These are phyloP conservation scores for Pelargonium fulgidum DNA, from an alignment of 441 rosid species.

Conservation along the genomic window DNA sequence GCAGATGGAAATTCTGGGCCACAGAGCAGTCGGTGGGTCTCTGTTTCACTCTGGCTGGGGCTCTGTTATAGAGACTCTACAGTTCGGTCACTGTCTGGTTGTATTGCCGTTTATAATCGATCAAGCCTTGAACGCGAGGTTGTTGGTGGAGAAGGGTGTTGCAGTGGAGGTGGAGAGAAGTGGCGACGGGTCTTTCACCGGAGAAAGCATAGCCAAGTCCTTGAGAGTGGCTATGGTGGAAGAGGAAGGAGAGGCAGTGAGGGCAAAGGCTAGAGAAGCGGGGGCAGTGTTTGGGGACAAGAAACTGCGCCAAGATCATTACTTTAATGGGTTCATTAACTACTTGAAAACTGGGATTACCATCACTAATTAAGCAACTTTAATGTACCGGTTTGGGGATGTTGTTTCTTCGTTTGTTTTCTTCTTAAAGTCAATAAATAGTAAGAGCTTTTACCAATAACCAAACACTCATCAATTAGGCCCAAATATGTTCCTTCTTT, in stretches of 20 bases:
- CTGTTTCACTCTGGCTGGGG: constrained; percentile 33
- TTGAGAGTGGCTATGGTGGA: constrained; percentile 23
- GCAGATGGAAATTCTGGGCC: constrained; percentile 24
- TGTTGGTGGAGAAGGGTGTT: constrained; percentile 21
- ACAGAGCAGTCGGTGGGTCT: constrained; percentile 27
- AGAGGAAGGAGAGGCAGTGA: constrained; percentile 17
- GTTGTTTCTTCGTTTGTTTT: no score
- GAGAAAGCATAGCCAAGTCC: constrained; percentile 13
- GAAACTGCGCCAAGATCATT: constrained; percentile 16
- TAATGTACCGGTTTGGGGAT: no score
- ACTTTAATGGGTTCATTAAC: constrained; percentile 16
- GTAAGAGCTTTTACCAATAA: no score
- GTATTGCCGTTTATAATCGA: constrained; percentile 21
- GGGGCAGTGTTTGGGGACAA: constrained; percentile 12
- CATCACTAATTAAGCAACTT: no score
- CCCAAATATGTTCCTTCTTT: no score
- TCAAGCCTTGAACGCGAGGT: constrained; percentile 27
- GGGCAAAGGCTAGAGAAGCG: constrained; percentile 21
- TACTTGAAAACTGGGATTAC: constrained; percentile 6
- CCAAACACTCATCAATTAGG: no score
- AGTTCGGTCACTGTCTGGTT: constrained; percentile 24
- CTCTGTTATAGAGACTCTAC: constrained; percentile 26
- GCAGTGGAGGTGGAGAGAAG: constrained; percentile 24
- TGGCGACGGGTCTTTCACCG: constrained; percentile 23
- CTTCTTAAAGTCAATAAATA: no score